These are phyloP conservation scores for Solanum chiquidenum DNA, from an alignment of 257 asterid species.

Conservation along the genomic window DNA sequence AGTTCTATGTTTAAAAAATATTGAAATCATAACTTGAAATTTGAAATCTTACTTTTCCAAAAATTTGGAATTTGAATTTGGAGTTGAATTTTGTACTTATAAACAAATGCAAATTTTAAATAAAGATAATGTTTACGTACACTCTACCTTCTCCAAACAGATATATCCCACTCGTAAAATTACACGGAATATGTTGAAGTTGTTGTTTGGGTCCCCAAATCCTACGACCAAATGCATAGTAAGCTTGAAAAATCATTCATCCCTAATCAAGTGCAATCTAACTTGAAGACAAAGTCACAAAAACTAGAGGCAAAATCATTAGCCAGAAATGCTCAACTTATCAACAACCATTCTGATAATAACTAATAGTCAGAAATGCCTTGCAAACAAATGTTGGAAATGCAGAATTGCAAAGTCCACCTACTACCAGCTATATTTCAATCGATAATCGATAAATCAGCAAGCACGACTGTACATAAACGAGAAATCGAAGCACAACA, in stretches of 20 bases:
- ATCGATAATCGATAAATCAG: background rate
- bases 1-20: background rate
- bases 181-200: background rate
- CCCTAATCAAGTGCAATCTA: background rate
- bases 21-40: background rate
- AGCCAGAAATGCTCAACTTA: background rate
- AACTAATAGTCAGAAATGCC: background rate
- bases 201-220: background rate
- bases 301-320: background rate
- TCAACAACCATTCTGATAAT: background rate
- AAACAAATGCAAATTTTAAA: background rate
- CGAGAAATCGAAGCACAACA: background rate
- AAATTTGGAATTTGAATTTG: too few relatives aligned
- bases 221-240: background rate
- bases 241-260: background rate
- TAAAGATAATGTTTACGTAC: background rate
- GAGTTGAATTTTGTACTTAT: too few relatives aligned
- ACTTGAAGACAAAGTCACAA: background rate
- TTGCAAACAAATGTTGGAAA: background rate
- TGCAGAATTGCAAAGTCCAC: background rate
- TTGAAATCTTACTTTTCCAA: too few relatives aligned
- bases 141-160: background rate
- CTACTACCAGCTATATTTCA: background rate
- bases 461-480: background rate
- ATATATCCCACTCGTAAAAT: too few relatives aligned